Conservation (phyloP, 148 eudicot species). For the Amaranthus palmeri region DNA sequence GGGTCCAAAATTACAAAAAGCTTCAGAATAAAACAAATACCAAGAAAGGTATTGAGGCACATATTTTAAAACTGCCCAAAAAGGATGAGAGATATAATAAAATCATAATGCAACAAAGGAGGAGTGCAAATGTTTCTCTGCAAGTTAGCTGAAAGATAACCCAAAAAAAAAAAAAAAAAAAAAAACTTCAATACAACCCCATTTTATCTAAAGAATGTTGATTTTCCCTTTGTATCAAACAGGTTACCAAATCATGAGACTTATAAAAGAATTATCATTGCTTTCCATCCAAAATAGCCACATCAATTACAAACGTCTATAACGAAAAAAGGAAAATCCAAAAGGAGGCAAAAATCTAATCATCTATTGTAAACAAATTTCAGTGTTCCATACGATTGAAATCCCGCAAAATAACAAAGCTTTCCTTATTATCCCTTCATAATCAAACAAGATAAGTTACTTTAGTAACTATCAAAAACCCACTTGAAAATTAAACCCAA, state of each 20-base stretch:
- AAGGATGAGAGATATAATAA: neutral
- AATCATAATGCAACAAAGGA: neutral
- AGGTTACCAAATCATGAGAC: neutral
- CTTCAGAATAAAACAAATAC: too few species aligned
- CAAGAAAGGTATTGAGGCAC: too few species aligned
- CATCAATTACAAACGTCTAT: neutral
- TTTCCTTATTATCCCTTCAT: too few species aligned
- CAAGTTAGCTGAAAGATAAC: neutral
- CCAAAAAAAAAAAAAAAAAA: neutral
- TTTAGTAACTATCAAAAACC: too few species aligned
- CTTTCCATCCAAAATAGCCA: neutral
- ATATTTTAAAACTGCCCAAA: too few species aligned
- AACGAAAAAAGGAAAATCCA: neutral
- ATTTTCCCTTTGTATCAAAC: neutral
- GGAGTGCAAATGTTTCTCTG: neutral
- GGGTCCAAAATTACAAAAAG: too few species aligned
- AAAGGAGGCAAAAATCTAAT: neutral
- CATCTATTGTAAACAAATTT: too few species aligned
- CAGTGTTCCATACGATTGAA: too few species aligned
- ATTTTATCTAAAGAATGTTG: neutral
- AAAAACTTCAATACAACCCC: neutral
- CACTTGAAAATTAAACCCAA: too few species aligned
- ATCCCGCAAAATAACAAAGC: too few species aligned
- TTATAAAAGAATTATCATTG: neutral
- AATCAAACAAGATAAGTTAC: too few species aligned